These are phyloP conservation scores for Melampsora americana DNA, from an alignment of 1,284 basidiomycete genomes.

Conservation along the genomic window DNA sequence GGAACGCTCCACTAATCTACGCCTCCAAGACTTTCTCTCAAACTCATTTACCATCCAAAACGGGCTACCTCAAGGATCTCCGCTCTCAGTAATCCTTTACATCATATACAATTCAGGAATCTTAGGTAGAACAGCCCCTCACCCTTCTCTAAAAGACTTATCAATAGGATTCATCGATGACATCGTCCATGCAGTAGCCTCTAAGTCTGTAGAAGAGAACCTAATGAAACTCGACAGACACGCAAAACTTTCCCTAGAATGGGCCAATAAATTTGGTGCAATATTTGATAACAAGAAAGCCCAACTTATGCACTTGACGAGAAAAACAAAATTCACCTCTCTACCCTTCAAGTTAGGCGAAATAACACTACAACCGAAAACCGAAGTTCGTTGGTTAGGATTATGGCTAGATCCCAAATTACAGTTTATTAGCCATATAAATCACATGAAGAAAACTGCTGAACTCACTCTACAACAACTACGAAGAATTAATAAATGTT, in stretches of 20 bases:
- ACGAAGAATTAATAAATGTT: too few relatives aligned
- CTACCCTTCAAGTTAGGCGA: neutral
- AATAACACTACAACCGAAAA: neutral
- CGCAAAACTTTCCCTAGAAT: neutral
- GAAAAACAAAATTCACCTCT: neutral
- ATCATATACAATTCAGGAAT: conserved; percentile 13
- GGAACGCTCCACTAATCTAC: neutral
- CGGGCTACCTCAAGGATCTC: conserved; percentile 20
- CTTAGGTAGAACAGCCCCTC: neutral
- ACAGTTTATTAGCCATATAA: neutral
- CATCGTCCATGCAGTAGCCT: conserved; percentile 7
- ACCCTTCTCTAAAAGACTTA: neutral
- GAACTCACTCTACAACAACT: neutral
- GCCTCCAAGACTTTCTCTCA: neutral
- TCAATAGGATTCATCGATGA: conserved; percentile 24
- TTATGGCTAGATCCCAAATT: neutral
- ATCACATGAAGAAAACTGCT: neutral
- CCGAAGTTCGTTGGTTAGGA: neutral
- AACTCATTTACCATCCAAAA: neutral
- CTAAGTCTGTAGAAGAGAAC: neutral
- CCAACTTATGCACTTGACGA: too few relatives aligned
- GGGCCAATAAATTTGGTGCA: conserved; percentile 1
- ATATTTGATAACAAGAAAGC: conserved; percentile 10
- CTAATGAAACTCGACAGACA: neutral
- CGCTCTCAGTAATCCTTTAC: conserved; percentile 16